phyloP scores from a whole-genome alignment of 345 rosid species.

The Camelina laxa region DNA sequence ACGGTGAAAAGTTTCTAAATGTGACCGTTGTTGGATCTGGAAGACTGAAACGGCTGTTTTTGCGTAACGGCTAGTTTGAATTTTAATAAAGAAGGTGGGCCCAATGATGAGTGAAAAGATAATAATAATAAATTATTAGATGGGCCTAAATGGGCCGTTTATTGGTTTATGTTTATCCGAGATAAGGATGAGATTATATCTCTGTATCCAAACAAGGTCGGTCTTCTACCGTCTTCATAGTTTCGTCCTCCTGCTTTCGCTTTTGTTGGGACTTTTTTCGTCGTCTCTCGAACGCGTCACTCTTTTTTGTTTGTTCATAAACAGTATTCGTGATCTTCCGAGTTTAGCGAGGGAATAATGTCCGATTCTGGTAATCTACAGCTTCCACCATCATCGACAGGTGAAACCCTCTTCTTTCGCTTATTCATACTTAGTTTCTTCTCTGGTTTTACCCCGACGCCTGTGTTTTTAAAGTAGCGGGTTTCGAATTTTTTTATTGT shows the following conservation, averaged over 20 bases:
- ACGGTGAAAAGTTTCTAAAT: constrained; percentile 36
- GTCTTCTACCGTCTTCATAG: constrained; percentile 26
- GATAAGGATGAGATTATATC: neutral
- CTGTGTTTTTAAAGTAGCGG: neutral
- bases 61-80: constrained; percentile 36
- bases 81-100: constrained; percentile 8
- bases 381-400: constrained; percentile 39
- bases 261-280: neutral
- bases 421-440: neutral
- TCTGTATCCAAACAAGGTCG: constrained; percentile 31
- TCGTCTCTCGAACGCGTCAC: constrained; percentile 34
- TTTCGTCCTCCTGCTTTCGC: constrained; percentile 8
- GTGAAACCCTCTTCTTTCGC: constrained; percentile 23
- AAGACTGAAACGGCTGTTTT: constrained; percentile 12
- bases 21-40: constrained; percentile 42
- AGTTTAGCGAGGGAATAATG: constrained; percentile 24
- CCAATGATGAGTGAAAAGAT: neutral
- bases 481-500: neutral
- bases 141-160: constrained; percentile 27
- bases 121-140: neutral
- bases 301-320: neutral
- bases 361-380: constrained; percentile 25
- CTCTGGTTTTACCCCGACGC: neutral
- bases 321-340: constrained; percentile 12
- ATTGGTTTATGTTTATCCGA: constrained; percentile 8